phyloP scores from a whole-genome alignment of 352 stramenopile species.

The Nothophytophthora sp. region DNA sequence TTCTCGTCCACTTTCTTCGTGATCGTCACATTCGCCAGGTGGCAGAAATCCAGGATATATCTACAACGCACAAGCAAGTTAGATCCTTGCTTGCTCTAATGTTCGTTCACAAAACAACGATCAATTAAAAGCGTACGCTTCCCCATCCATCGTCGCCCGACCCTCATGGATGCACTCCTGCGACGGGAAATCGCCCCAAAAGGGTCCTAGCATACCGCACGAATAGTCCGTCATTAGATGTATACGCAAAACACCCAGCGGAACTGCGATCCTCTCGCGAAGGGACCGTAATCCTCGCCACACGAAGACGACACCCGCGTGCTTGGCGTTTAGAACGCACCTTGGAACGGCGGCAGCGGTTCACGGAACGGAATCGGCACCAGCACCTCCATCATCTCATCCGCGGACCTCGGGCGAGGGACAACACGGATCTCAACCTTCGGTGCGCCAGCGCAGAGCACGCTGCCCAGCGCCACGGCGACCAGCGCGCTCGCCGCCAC shows the following conservation, averaged over 20 bases:
- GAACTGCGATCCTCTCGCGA: too few relatives aligned
- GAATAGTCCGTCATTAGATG: background rate
- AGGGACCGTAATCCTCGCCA: too few relatives aligned
- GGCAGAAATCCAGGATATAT: constrained; percentile 61
- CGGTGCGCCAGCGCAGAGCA: constrained; percentile 37
- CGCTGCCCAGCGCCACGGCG: constrained; percentile 19
- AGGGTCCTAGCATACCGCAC: constrained; percentile 29
- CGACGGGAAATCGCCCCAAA: constrained; percentile 28
- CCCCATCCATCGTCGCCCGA: constrained; percentile 35
- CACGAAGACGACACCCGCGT: too few relatives aligned
- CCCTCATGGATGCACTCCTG: constrained; percentile 49
- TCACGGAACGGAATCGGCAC: constrained; percentile 49
- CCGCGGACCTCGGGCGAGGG: constrained; percentile 24
- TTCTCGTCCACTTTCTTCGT: constrained; percentile 23
- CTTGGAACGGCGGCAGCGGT: constrained; percentile 45
- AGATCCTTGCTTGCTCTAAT: background rate
- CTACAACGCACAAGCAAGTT: constrained; percentile 23
- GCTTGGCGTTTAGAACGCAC: constrained; percentile 13
- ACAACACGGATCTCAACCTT: constrained; percentile 72
- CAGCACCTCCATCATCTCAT: constrained; percentile 7
- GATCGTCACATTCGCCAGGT: constrained; percentile 64
- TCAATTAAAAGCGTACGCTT: constrained; percentile 33
- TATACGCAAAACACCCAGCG: background rate
- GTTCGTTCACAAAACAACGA: background rate
- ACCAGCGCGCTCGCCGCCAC: constrained; percentile 13